Percentiles rank a stretch among this genome's conserved stretches.
These are phyloP conservation scores for Papilionanthe hybrid DNA, from an alignment of 116 monocot species.

Conservation along the genomic window DNA sequence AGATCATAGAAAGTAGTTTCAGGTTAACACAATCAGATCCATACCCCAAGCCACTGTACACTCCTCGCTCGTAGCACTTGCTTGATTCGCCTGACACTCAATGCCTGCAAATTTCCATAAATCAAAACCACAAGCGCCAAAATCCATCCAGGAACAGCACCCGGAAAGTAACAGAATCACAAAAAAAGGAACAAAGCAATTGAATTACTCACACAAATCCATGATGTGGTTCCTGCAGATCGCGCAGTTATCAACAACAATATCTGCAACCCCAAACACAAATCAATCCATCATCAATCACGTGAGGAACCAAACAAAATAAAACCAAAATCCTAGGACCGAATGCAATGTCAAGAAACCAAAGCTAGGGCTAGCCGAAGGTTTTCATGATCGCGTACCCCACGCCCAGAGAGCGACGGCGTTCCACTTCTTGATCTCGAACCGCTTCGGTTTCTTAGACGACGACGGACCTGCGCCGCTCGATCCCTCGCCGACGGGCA, in stretches of 20 bases:
- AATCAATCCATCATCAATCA: background rate
- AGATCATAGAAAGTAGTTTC: background rate
- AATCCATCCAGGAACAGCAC: background rate
- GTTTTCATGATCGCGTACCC: constrained; percentile 38
- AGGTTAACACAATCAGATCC: background rate
- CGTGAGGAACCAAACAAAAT: background rate
- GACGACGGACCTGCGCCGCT: constrained; percentile 30
- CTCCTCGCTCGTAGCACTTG: constrained; percentile 83
- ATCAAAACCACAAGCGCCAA: constrained; percentile 5
- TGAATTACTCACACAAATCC: constrained; percentile 60
- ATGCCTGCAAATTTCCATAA: constrained; percentile 39
- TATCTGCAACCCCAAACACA: constrained; percentile 41
- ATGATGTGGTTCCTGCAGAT: constrained; percentile 98
- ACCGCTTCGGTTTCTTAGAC: constrained; percentile 75
- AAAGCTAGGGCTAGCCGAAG: background rate
- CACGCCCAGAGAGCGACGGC: constrained; percentile 98
- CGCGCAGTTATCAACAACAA: constrained; percentile 94
- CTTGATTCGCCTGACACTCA: constrained; percentile 86
- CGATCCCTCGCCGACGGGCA: constrained; percentile 51
- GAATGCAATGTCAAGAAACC: background rate
- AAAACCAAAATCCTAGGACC: constrained; percentile 16
- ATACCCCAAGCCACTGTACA: constrained; percentile 97
- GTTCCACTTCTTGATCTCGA: constrained; percentile 99
- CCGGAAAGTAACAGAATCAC: background rate
- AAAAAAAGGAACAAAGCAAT: background rate